phyloP scores from a whole-genome alignment of 2,329 filamentous ascomycete genomes.

The Fusarium annulatum region DNA sequence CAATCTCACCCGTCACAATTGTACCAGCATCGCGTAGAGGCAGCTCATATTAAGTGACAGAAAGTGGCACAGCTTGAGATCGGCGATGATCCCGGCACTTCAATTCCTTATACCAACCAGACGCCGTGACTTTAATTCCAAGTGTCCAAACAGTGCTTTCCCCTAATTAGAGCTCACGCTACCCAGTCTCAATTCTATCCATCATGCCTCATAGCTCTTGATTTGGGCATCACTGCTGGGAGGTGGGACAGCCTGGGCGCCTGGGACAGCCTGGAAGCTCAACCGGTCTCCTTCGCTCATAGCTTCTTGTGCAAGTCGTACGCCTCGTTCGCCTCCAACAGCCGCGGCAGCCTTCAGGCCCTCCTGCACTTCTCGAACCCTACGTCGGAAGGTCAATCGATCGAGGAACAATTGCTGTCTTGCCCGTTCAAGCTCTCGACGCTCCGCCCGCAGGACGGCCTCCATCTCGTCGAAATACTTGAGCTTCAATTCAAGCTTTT shows the following conservation, averaged over 20 bases:
- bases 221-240: constrained; percentile 65
- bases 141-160: constrained; percentile 21
- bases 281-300: constrained; percentile 63
- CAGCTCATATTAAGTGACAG: constrained; percentile 1
- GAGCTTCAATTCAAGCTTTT: constrained; percentile 95
- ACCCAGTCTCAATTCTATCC: background rate
- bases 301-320: constrained; percentile 60
- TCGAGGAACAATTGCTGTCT: constrained; percentile 95
- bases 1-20: background rate
- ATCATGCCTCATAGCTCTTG: constrained; percentile 68
- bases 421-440: constrained; percentile 89
- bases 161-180: constrained; percentile 1
- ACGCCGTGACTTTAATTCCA: constrained; percentile 38
- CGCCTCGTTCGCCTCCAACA: constrained; percentile 61
- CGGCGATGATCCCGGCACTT: constrained; percentile 17
- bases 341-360: constrained; percentile 68
- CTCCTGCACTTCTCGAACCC: constrained; percentile 85
- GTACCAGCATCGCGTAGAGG: background rate
- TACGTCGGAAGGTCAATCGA: constrained; percentile 87
- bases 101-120: constrained; percentile 27
- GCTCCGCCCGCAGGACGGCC: constrained; percentile 88
- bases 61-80: background rate
- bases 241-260: constrained; percentile 61
- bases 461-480: constrained; percentile 98
- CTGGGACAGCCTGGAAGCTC: constrained; percentile 61